Evolutionary conservation across 768 basidiomycete species (phyloP), one percentile per base, ranked within the genome.

Genomic region (Dendrothele bispora): DNA sequence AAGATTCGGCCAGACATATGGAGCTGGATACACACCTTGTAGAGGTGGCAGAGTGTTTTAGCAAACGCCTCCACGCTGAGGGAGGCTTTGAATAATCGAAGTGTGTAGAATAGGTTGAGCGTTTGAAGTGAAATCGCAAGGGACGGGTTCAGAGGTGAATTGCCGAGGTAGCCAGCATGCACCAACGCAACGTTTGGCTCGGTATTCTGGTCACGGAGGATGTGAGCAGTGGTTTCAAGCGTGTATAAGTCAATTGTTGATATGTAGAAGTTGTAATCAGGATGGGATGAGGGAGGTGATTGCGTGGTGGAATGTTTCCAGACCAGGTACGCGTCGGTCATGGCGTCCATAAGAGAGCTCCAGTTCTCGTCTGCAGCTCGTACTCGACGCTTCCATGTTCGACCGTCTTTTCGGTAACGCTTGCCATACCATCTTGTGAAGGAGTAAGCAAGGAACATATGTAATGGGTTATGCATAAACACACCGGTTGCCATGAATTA

Each of bases 41-140:
- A 59, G 7, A 54, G 37, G 46, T 62, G 53, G 49, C 60, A 67
- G 3, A 67, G 18, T 5, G 53, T 49, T 39, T 60, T 57, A 5
- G 54, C 46, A 4, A 51, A 21, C 2, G 55, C 52, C 50, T 67
- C 53, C 11, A 61, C 39, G 45, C 63, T 60, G 24, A 65, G 55
- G 3, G 52, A 57, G 1, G 58, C 46, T 29, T 58, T 54, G 8
- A 40, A 25, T 10, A 49, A 32, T 14, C 52, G 34, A 25, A 60
- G 17, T 61, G 56, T 12, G 56, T 58, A 36, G n/a, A n/a, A n/a
- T n/a, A n/a, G n/a, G n/a, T n/a, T n/a, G n/a, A n/a, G n/a, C n/a
- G n/a, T n/a, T n/a, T 46, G 49, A 8, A 63, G 25, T 10, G 58
- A 61, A 26, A 63, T 41, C 11, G 60, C 60, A 27, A 53, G 22